Conservation (phyloP, 768 basidiomycete species). For the Serendipita sp. region DNA sequence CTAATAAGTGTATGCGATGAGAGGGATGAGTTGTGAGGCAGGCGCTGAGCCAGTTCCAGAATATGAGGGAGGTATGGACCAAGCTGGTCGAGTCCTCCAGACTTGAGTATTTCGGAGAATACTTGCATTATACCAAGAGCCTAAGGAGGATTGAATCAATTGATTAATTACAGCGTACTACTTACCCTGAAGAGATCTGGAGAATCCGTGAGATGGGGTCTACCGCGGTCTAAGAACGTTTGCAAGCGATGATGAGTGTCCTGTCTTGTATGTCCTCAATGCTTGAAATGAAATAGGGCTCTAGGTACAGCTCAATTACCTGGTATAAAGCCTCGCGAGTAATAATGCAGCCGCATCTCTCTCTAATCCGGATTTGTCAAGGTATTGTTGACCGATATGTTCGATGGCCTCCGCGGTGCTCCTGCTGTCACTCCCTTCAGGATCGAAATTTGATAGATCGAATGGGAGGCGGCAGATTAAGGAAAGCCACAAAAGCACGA, state of each 20-base stretch:
- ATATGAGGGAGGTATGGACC: conserved; percentile 28
- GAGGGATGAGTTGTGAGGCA: conserved; percentile 29
- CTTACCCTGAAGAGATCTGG: conserved; percentile 36
- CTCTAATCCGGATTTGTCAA: conserved; percentile 64
- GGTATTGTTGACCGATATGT: conserved; percentile 36
- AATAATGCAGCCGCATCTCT: conserved; percentile 68
- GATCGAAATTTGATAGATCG: conserved; percentile 73
- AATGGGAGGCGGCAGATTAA: conserved; percentile 91
- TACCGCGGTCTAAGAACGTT: conserved; percentile 37
- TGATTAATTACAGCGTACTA: conserved; percentile 9
- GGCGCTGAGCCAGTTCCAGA: conserved; percentile 27
- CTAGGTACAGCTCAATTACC: conserved; percentile 32
- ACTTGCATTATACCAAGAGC: conserved; percentile 53
- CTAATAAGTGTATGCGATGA: conserved; percentile 49
- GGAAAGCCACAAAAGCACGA: conserved; percentile 82
- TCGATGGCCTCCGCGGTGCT: conserved; percentile 46
- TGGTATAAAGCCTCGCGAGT: conserved; percentile 66
- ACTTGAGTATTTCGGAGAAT: conserved; percentile 54
- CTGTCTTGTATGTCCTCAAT: conserved; percentile 24
- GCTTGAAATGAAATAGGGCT: neutral
- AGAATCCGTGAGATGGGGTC: conserved; percentile 23
- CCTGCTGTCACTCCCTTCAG: conserved; percentile 29
- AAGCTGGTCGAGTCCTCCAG: conserved; percentile 40
- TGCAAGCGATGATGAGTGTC: conserved; percentile 37
- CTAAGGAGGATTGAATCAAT: conserved; percentile 23